Percentiles rank a stretch among this genome's conserved stretches.
These are phyloP conservation scores for Infundibulicybe gibba DNA, from an alignment of 768 basidiomycete species.

Conservation along the genomic window DNA sequence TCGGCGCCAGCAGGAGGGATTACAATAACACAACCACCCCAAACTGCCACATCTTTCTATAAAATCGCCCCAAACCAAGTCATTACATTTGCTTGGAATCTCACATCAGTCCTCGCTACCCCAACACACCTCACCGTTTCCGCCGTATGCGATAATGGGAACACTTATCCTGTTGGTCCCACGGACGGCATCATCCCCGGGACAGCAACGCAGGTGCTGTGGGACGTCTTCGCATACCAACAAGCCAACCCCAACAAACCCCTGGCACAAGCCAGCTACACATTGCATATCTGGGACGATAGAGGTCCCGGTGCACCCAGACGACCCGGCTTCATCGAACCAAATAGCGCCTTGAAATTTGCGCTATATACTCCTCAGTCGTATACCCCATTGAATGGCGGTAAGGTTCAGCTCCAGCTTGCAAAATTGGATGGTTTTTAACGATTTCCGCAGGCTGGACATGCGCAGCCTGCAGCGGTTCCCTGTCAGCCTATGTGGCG, in stretches of 20 bases:
- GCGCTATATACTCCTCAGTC: slow-evolving; percentile 77
- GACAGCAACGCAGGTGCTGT: slow-evolving; percentile 65
- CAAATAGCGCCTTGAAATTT: slow-evolving; percentile 71
- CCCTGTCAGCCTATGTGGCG: slow-evolving; percentile 27
- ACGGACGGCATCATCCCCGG: slow-evolving; percentile 70
- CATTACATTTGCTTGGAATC: slow-evolving; percentile 92
- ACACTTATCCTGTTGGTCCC: slow-evolving; percentile 86
- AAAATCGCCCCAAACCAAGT: slow-evolving; percentile 74
- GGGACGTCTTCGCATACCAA: slow-evolving; percentile 81
- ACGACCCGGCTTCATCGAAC: slow-evolving; percentile 60
- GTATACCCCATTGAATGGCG: slow-evolving; percentile 64
- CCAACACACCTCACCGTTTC: slow-evolving; percentile 78
- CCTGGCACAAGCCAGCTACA: slow-evolving; percentile 74
- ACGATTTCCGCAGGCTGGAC: slow-evolving; percentile 42
- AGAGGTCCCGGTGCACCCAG: slow-evolving; percentile 62
- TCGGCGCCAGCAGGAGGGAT: slow-evolving; percentile 61
- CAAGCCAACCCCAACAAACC: slow-evolving; percentile 56
- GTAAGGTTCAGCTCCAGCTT: slow-evolving; percentile 21
- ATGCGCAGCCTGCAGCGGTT: slow-evolving; percentile 46
- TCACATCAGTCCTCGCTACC: slow-evolving; percentile 66
- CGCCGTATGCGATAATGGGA: slow-evolving; percentile 82
- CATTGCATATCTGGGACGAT: slow-evolving; percentile 78
- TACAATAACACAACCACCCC: slow-evolving; percentile 76
- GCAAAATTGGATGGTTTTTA: not conserved
- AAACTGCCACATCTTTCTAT: slow-evolving; percentile 80